Evolutionary conservation across 2,329 filamentous ascomycete genomes (phyloP).

Genomic region (Stagonosporopsis vannaccii): DNA sequence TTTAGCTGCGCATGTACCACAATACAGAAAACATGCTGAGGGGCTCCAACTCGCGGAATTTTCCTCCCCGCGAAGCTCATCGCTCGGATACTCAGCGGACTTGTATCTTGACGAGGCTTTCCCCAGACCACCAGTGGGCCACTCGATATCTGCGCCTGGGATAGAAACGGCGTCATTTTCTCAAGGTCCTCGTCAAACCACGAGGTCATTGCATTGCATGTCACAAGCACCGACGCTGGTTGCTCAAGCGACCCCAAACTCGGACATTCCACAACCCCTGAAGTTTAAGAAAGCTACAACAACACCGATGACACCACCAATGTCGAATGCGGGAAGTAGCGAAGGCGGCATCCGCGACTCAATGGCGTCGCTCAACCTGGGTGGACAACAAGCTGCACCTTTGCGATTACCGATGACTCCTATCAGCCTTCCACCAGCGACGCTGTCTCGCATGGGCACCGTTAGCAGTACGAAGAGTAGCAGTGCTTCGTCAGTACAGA

Average conservation of each 20-base stretch:
- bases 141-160: slow-evolving; percentile 5
- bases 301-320: slow-evolving; percentile 23
- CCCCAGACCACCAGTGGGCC: not conserved
- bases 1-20: slow-evolving; percentile 16
- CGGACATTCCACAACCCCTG: slow-evolving; percentile 19
- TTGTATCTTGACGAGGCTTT: slow-evolving; percentile 3
- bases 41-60: slow-evolving; percentile 17
- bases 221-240: slow-evolving; percentile 4
- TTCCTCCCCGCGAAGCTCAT: slow-evolving; percentile 1
- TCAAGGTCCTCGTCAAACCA: not conserved
- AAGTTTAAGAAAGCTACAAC: slow-evolving; percentile 16
- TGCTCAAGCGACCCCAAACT: not conserved
- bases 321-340: slow-evolving; percentile 20
- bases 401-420: slow-evolving; percentile 10
- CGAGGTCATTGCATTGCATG: not conserved
- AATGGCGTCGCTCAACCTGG: slow-evolving; percentile 21
- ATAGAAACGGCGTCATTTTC: not conserved
- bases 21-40: slow-evolving; percentile 15
- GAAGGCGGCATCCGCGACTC: slow-evolving; percentile 22
- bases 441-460: slow-evolving; percentile 20
- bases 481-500: slow-evolving; percentile 7
- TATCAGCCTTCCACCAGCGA: slow-evolving; percentile 10
- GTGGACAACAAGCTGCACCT: slow-evolving; percentile 3
- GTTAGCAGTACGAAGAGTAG: slow-evolving; percentile 18
- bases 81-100: slow-evolving; percentile 3